phyloP scores from a whole-genome alignment of 2,329 filamentous ascomycete genomes.

The Hymenoscyphus occultus region DNA sequence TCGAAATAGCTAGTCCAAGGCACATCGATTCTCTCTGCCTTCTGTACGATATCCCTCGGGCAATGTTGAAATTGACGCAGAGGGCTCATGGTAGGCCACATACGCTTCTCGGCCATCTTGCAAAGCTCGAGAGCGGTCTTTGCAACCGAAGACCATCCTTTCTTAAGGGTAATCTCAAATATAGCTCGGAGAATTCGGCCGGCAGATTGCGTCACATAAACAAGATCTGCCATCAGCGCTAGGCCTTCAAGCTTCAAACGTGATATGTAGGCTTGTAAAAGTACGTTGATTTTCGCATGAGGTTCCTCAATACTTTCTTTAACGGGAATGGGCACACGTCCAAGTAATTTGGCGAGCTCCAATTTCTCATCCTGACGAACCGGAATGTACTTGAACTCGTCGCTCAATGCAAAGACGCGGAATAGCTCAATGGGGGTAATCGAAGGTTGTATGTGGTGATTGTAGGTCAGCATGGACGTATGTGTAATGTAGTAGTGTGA shows the following conservation, averaged over 20 bases:
- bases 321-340: constrained; percentile 88
- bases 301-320: constrained; percentile 98
- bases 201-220: constrained; percentile 97
- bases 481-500: constrained; percentile 99
- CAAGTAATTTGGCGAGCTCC: constrained; percentile 86
- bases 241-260: constrained; percentile 90
- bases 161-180: constrained; percentile 96
- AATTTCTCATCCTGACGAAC: constrained; percentile 97
- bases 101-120: constrained; percentile 98
- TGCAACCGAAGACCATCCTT: constrained; percentile 91
- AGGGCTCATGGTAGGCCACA: constrained; percentile 99
- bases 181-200: constrained; percentile 93
- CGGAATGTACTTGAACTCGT: constrained; percentile 98
- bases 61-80: constrained; percentile 85
- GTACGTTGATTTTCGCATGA: constrained; percentile 96
- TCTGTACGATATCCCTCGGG: constrained; percentile 80
- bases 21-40: constrained; percentile 92
- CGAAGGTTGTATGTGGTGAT: constrained; percentile 87
- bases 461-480: constrained; percentile 95
- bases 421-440: constrained; percentile 95
- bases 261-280: constrained; percentile 95
- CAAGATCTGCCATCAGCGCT: constrained; percentile 96
- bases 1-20: constrained; percentile 94
- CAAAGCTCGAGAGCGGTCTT: constrained; percentile 91
- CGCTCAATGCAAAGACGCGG: constrained; percentile 91